Evolutionary conservation across 139 green algal genomes (phyloP).

Genomic region (Chlamydomonas urium): DNA sequence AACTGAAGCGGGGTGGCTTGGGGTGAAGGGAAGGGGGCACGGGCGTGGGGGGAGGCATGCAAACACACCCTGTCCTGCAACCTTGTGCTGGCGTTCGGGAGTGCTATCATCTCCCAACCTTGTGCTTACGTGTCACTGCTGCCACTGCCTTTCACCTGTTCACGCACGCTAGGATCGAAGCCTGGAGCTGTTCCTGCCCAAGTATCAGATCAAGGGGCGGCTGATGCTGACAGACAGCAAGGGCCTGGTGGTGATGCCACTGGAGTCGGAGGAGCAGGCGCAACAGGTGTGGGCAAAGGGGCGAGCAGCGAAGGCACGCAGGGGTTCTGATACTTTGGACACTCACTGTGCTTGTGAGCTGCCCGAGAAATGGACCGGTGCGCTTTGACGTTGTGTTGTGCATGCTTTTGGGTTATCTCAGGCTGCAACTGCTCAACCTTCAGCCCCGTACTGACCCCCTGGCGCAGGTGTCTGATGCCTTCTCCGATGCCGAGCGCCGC

Average conservation of each 20-base stretch:
- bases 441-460: background rate
- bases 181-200: slow-evolving; percentile 56
- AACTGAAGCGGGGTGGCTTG: background rate
- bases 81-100: no score
- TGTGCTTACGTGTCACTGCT: background rate
- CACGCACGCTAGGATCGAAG: no score
- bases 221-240: slow-evolving; percentile 41
- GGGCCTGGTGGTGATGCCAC: slow-evolving; percentile 30
- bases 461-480: slow-evolving; percentile 21
- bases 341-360: no score
- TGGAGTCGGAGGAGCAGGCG: slow-evolving; percentile 2
- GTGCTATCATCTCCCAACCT: no score
- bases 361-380: background rate
- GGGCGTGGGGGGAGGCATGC: background rate
- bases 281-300: background rate
- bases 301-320: background rate
- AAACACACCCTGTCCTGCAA: no score
- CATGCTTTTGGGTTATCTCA: background rate
- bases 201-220: slow-evolving; percentile 45
- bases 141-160: background rate
- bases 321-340: background rate
- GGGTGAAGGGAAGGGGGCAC: background rate
- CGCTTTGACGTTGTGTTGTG: background rate
- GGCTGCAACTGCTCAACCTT: background rate
- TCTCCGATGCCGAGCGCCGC: slow-evolving; percentile 21